Evolutionary conservation across 768 basidiomycete species (phyloP).

Genomic region (Phanerochaete sordida): DNA sequence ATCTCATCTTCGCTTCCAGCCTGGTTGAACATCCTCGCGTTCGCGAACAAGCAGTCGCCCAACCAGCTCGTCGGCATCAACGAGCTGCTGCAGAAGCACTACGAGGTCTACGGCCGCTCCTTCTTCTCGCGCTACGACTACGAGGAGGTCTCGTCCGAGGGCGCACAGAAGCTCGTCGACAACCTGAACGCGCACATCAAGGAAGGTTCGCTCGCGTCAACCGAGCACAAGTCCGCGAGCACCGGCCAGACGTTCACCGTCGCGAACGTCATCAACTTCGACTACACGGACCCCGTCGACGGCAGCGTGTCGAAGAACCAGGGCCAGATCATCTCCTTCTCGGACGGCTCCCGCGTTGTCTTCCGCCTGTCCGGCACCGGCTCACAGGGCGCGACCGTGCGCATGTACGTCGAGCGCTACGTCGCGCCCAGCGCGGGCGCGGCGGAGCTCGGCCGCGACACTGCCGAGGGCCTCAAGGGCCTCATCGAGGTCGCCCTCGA

Average conservation of each 20-base stretch:
- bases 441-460: constrained; percentile 65
- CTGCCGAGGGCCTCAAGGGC: constrained; percentile 89
- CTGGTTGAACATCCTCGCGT: constrained; percentile 96
- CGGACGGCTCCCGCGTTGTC: constrained; percentile 90
- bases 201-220: constrained; percentile 63
- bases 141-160: constrained; percentile 92
- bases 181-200: constrained; percentile 71
- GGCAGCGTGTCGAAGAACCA: constrained; percentile 91
- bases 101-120: constrained; percentile 89
- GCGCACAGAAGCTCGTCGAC: constrained; percentile 82
- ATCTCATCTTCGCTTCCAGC: constrained; percentile 41
- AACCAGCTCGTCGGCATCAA: constrained; percentile 85
- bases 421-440: constrained; percentile 66
- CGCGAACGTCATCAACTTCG: constrained; percentile 77
- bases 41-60: constrained; percentile 73
- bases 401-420: constrained; percentile 95
- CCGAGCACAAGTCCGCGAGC: constrained; percentile 62
- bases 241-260: constrained; percentile 74
- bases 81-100: constrained; percentile 84
- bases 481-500: constrained; percentile 93
- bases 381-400: constrained; percentile 92
- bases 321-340: constrained; percentile 89
- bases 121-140: constrained; percentile 99
- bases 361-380: constrained; percentile 97
- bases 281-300: constrained; percentile 99